phyloP scores from a whole-genome alignment of 2,329 filamentous ascomycete genomes.

The Trichophyton rubrum region DNA sequence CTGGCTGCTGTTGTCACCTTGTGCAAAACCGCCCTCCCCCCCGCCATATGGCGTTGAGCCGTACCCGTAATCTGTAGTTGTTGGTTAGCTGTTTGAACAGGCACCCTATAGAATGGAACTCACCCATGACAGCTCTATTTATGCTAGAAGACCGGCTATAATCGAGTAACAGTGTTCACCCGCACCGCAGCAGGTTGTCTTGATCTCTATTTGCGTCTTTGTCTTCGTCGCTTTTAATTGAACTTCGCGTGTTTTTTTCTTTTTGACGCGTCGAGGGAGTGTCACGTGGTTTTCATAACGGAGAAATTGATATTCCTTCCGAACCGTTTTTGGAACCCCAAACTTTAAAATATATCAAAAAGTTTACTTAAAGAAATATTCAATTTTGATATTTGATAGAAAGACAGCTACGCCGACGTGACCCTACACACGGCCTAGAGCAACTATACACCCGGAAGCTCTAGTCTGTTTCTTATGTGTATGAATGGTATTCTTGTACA shows the following conservation, averaged over 20 bases:
- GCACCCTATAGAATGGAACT: background rate
- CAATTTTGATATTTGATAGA: background rate
- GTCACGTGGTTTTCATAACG: background rate
- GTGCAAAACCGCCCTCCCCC: conserved; percentile 47
- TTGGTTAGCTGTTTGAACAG: background rate
- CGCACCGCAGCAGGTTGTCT: background rate
- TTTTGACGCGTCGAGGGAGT: conserved; percentile 3
- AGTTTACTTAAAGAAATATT: background rate
- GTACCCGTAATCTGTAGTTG: conserved; percentile 24
- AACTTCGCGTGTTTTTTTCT: background rate
- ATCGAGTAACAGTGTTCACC: background rate
- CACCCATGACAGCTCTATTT: conserved; percentile 9
- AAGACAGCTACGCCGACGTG: too few species aligned
- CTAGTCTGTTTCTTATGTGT: background rate
- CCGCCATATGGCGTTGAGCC: conserved; percentile 44
- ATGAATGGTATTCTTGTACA: background rate
- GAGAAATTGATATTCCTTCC: background rate
- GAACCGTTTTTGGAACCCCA: background rate
- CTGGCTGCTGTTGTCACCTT: conserved; percentile 39
- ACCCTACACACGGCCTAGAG: background rate
- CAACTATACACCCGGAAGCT: background rate
- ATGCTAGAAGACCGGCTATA: too few species aligned
- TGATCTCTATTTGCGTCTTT: background rate
- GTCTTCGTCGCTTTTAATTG: background rate
- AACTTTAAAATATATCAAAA: background rate